A percentile compares a stretch with the other conserved stretches of the same genome.
Conservation (phyloP, 192 early-diverging fungal genomes). For the Coemansia reversa region DNA sequence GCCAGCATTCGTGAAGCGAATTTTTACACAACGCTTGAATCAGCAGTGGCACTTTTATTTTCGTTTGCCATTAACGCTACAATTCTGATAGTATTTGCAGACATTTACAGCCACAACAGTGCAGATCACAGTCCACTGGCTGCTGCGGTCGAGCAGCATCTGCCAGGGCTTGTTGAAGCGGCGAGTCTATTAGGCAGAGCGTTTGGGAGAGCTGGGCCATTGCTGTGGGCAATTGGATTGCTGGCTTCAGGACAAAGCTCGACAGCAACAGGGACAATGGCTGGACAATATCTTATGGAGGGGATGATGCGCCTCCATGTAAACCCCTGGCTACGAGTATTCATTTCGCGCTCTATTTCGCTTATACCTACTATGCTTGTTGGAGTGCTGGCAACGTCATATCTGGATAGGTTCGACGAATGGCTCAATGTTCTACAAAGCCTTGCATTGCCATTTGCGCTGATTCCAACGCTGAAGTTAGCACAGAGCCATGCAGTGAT, state of each 20-base stretch:
- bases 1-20: conserved; percentile 66
- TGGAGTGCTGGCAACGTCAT: conserved; percentile 56
- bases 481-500: conserved; percentile 57
- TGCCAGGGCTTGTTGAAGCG: conserved; percentile 66
- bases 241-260: conserved; percentile 80
- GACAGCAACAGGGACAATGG: conserved; percentile 88
- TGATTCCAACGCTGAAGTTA: conserved; percentile 64
- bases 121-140: neutral
- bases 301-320: conserved; percentile 69
- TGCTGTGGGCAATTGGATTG: conserved; percentile 81
- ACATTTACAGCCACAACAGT: conserved; percentile 30
- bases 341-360: conserved; percentile 61
- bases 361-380: conserved; percentile 68
- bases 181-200: conserved; percentile 57
- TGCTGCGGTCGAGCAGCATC: conserved; percentile 18
- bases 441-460: conserved; percentile 63
- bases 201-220: conserved; percentile 62
- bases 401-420: conserved; percentile 67
- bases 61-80: conserved; percentile 70
- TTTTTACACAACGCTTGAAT: conserved; percentile 68
- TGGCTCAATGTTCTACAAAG: conserved; percentile 70
- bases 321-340: conserved; percentile 63
- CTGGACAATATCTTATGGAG: conserved; percentile 87
- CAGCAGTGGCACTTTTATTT: conserved; percentile 58
- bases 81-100: conserved; percentile 67